These are phyloP conservation scores for Aspergillus saccharolyticus DNA, from an alignment of 495 filamentous ascomycete genomes.

Conservation along the genomic window DNA sequence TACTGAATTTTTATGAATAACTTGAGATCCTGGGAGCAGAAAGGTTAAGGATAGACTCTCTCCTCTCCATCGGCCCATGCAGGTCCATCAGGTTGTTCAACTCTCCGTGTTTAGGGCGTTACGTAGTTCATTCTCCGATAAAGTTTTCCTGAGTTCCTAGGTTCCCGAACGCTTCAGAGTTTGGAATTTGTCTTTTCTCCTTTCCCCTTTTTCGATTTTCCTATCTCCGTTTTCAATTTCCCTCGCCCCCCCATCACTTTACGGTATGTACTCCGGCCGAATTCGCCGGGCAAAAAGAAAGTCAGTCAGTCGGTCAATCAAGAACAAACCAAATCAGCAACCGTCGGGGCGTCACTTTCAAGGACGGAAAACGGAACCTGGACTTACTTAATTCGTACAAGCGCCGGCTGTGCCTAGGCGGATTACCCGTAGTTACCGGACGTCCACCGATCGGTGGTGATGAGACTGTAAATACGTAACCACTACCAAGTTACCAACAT, in stretches of 20 bases:
- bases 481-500: too few species aligned
- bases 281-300: neutral
- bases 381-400: neutral
- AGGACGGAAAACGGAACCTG: too few species aligned
- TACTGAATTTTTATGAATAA: too few species aligned
- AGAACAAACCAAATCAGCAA: neutral
- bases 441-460: neutral
- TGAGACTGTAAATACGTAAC: neutral
- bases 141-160: neutral
- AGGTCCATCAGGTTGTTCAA: neutral
- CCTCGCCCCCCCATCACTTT: neutral
- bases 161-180: neutral
- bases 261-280: neutral
- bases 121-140: neutral
- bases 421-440: constrained; percentile 3
- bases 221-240: neutral
- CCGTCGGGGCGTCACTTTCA: too few species aligned
- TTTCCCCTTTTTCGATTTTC: neutral
- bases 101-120: neutral
- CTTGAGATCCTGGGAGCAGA: too few species aligned
- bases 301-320: neutral
- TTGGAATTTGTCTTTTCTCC: neutral
- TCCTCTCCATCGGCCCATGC: too few species aligned
- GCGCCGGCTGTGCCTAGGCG: constrained; percentile 3
- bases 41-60: too few species aligned